Conservation (phyloP, 768 basidiomycete genomes). For the Phaeotremella skinneri region DNA sequence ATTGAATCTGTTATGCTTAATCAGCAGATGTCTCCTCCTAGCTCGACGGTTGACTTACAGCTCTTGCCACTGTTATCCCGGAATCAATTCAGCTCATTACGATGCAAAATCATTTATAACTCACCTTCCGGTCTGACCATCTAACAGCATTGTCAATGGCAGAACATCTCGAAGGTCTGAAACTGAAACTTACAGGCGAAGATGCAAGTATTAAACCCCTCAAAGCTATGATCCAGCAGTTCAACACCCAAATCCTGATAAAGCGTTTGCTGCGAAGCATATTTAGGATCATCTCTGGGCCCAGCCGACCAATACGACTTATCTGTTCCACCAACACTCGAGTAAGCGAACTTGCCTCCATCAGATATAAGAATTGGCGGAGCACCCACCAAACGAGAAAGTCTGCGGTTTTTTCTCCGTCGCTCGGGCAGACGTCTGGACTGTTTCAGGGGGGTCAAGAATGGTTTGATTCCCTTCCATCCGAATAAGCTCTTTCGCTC, state of each 20-base stretch:
- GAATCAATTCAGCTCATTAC: slow-evolving; percentile 13
- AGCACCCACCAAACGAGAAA: slow-evolving; percentile 66
- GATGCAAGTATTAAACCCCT: slow-evolving; percentile 97
- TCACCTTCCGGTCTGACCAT: slow-evolving; percentile 50
- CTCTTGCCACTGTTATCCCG: slow-evolving; percentile 41
- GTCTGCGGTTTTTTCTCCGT: slow-evolving; percentile 84
- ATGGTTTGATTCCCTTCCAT: slow-evolving; percentile 94
- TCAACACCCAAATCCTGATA: slow-evolving; percentile 94
- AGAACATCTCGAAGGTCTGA: background rate
- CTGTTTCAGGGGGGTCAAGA: slow-evolving; percentile 77
- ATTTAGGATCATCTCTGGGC: slow-evolving; percentile 78
- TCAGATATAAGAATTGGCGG: background rate
- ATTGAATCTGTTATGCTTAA: slow-evolving; percentile 51
- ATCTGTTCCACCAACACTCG: slow-evolving; percentile 55
- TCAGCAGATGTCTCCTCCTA: slow-evolving; percentile 2
- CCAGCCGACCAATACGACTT: slow-evolving; percentile 98
- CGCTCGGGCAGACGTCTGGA: slow-evolving; percentile 60
- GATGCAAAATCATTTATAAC: background rate
- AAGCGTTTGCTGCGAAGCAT: slow-evolving; percentile 90
- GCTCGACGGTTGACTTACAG: slow-evolving; percentile 23
- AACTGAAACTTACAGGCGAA: slow-evolving; percentile 80
- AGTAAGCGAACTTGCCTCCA: background rate
- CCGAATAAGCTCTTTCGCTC: slow-evolving; percentile 88
- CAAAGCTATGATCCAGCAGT: slow-evolving; percentile 88
- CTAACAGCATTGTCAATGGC: slow-evolving; percentile 20